Base-by-base conservation (phyloP, 257 asterid genomes). In the Solanum dulcamara region DNA sequence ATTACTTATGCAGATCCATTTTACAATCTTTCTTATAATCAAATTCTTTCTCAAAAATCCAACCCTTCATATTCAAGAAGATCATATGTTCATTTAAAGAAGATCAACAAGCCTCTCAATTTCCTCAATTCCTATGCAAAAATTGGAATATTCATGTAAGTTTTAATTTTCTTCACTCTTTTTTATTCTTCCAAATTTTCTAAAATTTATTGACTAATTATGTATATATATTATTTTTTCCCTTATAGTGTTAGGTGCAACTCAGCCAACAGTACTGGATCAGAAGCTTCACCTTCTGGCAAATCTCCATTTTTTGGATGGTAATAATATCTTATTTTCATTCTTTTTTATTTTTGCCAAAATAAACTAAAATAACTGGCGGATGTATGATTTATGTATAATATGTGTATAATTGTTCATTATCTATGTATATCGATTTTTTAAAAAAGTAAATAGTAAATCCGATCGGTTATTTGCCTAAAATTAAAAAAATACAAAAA, bases 1-100 rank as follows among this genome's bases (percentile, higher is more conserved):
- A 71, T 87, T 77, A 50, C 89, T 79, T 80, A 33, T 86, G 55
- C 90, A 44, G 12, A 77, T 60, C 62, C 88, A 81, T 46, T 30
- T 81, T 70, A 26, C 83, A n/a, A n/a, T n/a, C n/a, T n/a, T n/a
- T n/a, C n/a, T n/a, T n/a, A n/a, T n/a, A n/a, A 51, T 46, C 46
- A 35, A 12, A 48, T 5, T 28, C 3, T 30, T 37, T 82, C 37
- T 66, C 71, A 79, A 77, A 74, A 66, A 32, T 80, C 38, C 62
- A 51, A 86, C 44, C 13, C 26, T 55, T 80, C 5, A 62, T 57
- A 53, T 60, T 38, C 75, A 20, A 44, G 83, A 59, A 30, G 72
- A 60, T 64, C 48, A 26, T 6, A n/a, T 28, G 5, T 81, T 87
- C 89, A 74, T 80, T 51, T 40, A 4, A 44, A 18, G 11, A 60